Percentiles rank a stretch among this genome's conserved stretches.
Evolutionary conservation across 306 rosid species (phyloP).

Genomic region (Amphicarpaea edgeworthii): DNA sequence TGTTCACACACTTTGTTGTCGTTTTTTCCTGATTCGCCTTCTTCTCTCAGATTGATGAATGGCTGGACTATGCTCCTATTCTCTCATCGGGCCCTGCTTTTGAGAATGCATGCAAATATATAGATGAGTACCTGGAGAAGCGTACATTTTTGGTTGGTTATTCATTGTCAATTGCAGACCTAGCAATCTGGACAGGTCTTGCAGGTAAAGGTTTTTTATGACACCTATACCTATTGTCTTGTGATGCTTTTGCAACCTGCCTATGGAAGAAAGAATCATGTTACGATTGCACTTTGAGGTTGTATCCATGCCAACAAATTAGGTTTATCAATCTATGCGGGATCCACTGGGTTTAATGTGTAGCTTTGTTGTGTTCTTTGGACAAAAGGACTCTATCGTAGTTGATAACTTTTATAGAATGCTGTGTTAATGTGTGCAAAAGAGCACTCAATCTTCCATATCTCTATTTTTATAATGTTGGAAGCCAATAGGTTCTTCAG

Average conservation of each 20-base stretch:
- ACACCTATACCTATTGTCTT: neutral
- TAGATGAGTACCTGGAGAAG: conserved; percentile 71
- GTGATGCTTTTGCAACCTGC: conserved; percentile 9
- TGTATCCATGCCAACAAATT: neutral
- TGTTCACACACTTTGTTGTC: neutral
- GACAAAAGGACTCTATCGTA: neutral
- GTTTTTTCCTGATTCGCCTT: conserved; percentile 10
- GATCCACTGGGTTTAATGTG: neutral
- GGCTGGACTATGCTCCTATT: conserved; percentile 81
- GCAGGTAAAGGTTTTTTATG: conserved; percentile 60
- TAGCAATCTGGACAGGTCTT: conserved; percentile 88
- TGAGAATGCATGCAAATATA: conserved; percentile 78
- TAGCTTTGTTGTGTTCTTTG: neutral
- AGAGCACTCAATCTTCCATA: conserved; percentile 6
- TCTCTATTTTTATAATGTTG: conserved; percentile 19
- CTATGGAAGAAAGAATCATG: conserved; percentile 16
- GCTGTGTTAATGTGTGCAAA: neutral
- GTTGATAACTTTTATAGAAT: conserved; percentile 4
- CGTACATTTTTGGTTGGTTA: conserved; percentile 67
- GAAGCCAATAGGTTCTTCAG: neutral
- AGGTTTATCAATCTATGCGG: neutral
- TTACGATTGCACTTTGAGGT: conserved; percentile 30
- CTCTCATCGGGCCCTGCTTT: conserved; percentile 81
- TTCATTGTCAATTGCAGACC: conserved; percentile 79
- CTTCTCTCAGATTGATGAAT: conserved; percentile 70